These are phyloP conservation scores for Macrolepiota fuliginosa DNA, from an alignment of 768 basidiomycete genomes.

Conservation along the genomic window DNA sequence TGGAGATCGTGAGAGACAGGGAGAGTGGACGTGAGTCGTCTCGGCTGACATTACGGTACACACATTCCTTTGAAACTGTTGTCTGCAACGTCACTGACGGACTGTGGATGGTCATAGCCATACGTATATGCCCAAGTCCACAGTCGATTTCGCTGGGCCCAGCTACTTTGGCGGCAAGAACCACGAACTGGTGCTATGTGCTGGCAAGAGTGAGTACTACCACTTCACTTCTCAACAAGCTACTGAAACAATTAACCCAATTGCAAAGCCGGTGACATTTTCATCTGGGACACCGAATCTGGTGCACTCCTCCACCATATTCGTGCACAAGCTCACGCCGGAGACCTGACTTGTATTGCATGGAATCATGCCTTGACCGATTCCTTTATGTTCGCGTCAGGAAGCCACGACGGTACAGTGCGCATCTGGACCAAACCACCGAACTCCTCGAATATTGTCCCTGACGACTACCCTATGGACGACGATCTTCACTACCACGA, in stretches of 20 bases:
- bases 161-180: slow-evolving; percentile 82
- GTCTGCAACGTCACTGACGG: background rate
- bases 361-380: slow-evolving; percentile 71
- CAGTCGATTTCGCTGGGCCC: slow-evolving; percentile 74
- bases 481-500: background rate
- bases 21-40: slow-evolving; percentile 32
- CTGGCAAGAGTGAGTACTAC: slow-evolving; percentile 57
- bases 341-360: slow-evolving; percentile 76
- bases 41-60: slow-evolving; percentile 39
- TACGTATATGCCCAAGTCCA: slow-evolving; percentile 68
- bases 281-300: slow-evolving; percentile 85
- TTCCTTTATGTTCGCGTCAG: slow-evolving; percentile 75
- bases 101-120: slow-evolving; percentile 42
- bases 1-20: slow-evolving; percentile 60
- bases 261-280: slow-evolving; percentile 68
- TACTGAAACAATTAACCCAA: slow-evolving; percentile 7
- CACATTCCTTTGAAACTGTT: background rate
- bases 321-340: slow-evolving; percentile 57
- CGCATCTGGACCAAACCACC: slow-evolving; percentile 62
- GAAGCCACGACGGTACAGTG: slow-evolving; percentile 74
- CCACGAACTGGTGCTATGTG: slow-evolving; percentile 76
- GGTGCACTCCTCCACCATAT: slow-evolving; percentile 70
- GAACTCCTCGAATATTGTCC: background rate
- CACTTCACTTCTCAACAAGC: background rate
- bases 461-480: background rate